Evolutionary conservation across 345 rosid genomes (phyloP).

Genomic region (Brassica rapa): DNA sequence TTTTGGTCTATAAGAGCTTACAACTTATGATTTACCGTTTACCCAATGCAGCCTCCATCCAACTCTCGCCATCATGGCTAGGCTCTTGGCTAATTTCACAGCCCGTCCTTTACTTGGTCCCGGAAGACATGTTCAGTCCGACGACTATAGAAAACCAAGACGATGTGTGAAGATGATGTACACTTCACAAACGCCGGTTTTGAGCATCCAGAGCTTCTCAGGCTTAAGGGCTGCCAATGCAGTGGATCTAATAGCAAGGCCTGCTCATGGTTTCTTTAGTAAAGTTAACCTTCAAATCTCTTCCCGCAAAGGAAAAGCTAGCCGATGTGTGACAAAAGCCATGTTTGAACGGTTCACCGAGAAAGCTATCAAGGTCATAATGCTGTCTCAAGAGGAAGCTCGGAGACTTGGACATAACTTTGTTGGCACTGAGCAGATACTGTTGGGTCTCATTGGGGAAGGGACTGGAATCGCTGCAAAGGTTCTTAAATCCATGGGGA

Average conservation of each 20-base stretch:
- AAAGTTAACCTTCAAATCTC: slow-evolving; percentile 45
- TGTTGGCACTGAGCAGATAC: slow-evolving; percentile 91
- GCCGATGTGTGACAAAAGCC: slow-evolving; percentile 58
- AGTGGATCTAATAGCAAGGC: slow-evolving; percentile 43
- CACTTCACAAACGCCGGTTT: slow-evolving; percentile 42
- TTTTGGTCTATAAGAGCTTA: neutral
- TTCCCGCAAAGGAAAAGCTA: slow-evolving; percentile 49
- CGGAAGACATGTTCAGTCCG: slow-evolving; percentile 9
- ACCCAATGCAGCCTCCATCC: slow-evolving; percentile 46
- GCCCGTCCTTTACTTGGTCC: slow-evolving; percentile 48
- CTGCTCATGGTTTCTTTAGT: slow-evolving; percentile 50
- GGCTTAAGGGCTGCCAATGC: slow-evolving; percentile 60
- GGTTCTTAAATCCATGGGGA: slow-evolving; percentile 93
- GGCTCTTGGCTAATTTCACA: slow-evolving; percentile 59
- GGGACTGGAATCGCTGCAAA: slow-evolving; percentile 95
- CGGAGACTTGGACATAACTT: slow-evolving; percentile 85
- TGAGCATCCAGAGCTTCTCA: slow-evolving; percentile 52
- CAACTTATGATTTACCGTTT: neutral
- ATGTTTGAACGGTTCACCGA: slow-evolving; percentile 94
- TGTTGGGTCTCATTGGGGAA: slow-evolving; percentile 86
- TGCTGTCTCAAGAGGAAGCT: slow-evolving; percentile 97
- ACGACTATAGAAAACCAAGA: neutral
- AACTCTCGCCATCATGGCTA: slow-evolving; percentile 51
- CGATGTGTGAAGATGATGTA: neutral
- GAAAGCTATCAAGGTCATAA: slow-evolving; percentile 86